These are phyloP conservation scores for Tolypocladium tundrense DNA, from an alignment of 2,329 filamentous ascomycete genomes.

Conservation along the genomic window DNA sequence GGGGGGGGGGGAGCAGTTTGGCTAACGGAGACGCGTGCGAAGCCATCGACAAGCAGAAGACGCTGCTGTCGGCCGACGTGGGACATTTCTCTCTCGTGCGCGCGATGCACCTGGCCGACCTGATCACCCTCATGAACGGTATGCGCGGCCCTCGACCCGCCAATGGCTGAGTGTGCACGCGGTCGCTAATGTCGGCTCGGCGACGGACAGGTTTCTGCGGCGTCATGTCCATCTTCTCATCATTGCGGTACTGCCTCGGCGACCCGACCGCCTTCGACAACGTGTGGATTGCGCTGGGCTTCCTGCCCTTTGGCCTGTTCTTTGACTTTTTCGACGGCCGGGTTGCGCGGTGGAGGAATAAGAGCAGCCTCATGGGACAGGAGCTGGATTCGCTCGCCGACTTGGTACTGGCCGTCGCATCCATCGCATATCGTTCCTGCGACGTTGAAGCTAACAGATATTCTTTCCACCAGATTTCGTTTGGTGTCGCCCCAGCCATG, in stretches of 20 bases:
- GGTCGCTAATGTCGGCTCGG: neutral
- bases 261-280: constrained; percentile 54
- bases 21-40: neutral
- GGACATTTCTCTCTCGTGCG: constrained; percentile 64
- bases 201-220: constrained; percentile 58
- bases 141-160: constrained; percentile 4
- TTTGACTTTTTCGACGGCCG: constrained; percentile 98
- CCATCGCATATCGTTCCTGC: neutral
- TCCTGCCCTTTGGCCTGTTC: constrained; percentile 89
- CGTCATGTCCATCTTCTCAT: constrained; percentile 92
- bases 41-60: constrained; percentile 68
- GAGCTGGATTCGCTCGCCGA: constrained; percentile 94
- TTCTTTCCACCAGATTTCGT: constrained; percentile 65
- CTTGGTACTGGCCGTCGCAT: constrained; percentile 48
- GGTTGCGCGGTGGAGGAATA: constrained; percentile 91
- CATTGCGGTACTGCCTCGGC: constrained; percentile 82
- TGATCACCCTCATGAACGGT: constrained; percentile 78
- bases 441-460: neutral
- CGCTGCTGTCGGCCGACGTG: constrained; percentile 56
- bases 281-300: constrained; percentile 71
- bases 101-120: constrained; percentile 68
- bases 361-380: constrained; percentile 96
- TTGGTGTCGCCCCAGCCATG: constrained; percentile 80
- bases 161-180: neutral
- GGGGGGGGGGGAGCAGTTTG: too few species aligned